A percentile compares a stretch with the other conserved stretches of the same genome.
These are phyloP conservation scores for Botrytis elliptica DNA, from an alignment of 2,329 filamentous ascomycete species.

Conservation along the genomic window DNA sequence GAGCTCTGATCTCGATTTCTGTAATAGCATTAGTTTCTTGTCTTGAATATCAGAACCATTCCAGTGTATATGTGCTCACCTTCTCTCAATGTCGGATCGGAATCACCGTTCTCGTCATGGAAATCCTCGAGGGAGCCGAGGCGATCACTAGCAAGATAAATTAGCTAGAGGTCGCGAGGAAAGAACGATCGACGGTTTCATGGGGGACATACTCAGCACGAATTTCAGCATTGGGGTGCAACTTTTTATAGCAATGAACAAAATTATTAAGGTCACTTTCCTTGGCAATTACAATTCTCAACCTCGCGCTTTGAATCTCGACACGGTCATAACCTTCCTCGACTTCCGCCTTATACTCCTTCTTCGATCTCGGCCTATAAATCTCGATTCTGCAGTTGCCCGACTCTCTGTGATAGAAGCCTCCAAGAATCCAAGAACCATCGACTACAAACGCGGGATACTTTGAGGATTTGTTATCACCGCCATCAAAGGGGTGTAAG, in stretches of 20 bases:
- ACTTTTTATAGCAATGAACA: background rate
- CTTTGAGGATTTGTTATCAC: background rate
- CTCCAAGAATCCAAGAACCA: background rate
- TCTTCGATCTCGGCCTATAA: background rate
- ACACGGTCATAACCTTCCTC: background rate
- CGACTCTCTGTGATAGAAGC: background rate
- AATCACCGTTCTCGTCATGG: background rate
- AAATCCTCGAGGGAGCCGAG: background rate
- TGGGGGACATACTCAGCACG: background rate
- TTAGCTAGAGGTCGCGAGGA: background rate
- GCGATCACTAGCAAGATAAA: background rate
- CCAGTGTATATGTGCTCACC: background rate
- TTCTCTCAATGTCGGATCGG: background rate
- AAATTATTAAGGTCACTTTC: background rate
- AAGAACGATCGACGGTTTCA: background rate
- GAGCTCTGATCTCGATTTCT: slow-evolving; percentile 12
- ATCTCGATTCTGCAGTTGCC: background rate
- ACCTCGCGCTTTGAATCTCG: background rate
- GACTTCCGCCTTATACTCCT: background rate
- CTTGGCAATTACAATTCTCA: background rate
- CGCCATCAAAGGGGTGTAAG: slow-evolving; percentile 1
- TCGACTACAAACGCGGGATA: background rate
- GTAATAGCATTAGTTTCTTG: background rate
- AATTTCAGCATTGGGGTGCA: background rate
- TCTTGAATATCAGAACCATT: background rate